Base-by-base conservation (phyloP, 2,329 filamentous ascomycete species). In the Tolypocladium guangdongense region DNA sequence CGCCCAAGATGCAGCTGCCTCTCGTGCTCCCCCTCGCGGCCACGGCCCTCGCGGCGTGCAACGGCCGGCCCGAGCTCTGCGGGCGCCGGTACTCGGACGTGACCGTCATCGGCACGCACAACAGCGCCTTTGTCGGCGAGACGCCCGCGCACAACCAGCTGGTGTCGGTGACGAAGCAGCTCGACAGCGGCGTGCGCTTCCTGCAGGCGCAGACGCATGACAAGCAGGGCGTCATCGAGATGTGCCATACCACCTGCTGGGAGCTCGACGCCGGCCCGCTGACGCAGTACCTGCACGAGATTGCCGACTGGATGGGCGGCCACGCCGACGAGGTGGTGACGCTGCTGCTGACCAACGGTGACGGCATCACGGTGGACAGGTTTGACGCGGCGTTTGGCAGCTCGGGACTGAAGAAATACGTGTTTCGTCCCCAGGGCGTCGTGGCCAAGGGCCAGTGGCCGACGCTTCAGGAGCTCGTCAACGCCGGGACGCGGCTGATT, bases 381-480 rank as follows among this genome's bases (percentile, higher is more conserved):
- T 80, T 85, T 36, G 76, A 71, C 45, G 68, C 73, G 12, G 72
- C 76, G 7, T 87, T 86, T 60, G 67, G 73, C 47, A 65, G 72
- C 2, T 76, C 80, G 1, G 78, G 80, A 14, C 72, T 88, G 53
- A 76, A 75, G 43, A 60, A 74, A 22, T 78, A 82, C 58, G 79
- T 78, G 11, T 88, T 81, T 57, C 70, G 70, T 1, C 78, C 83
- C 0, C 66, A 72, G 10, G 62, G 64, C 32, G 57, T 55, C 14
- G 59, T 78, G 43, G 61, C 63, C n/a, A 61, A 75, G 36, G 62
- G 78, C 50, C 77, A 77, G 60, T 75, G 89, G 88, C 87, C 87
- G 67, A 90, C 87, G 0, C 72, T 91, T 16, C 76, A 82, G 60
- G 66, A 77, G 20, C 68, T 92, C 55, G 87, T 91, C 59, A 70